Percentiles rank a stretch among this genome's conserved stretches.
Evolutionary conservation across 306 rosid species (phyloP).

Genomic region (Albizia julibrissin): DNA sequence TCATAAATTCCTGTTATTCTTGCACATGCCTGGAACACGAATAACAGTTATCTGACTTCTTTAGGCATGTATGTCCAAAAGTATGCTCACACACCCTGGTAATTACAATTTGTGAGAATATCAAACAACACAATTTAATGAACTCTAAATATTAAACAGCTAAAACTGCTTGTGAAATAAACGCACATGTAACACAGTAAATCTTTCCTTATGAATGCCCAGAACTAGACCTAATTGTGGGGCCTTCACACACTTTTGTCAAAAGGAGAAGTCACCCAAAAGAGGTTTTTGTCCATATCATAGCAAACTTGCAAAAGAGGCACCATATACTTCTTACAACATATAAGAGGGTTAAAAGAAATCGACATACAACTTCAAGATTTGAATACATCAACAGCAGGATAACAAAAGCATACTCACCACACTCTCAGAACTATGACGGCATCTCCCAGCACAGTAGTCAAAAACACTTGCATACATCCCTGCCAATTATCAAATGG

Average conservation of each 20-base stretch:
- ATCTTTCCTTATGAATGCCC: slow-evolving; percentile 10
- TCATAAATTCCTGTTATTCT: slow-evolving; percentile 17
- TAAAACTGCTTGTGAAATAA: slow-evolving; percentile 7
- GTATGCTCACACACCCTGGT: background rate
- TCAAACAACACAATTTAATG: background rate
- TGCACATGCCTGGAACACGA: slow-evolving; percentile 5
- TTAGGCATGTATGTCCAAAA: slow-evolving; percentile 2
- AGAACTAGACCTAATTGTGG: background rate
- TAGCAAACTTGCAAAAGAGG: slow-evolving; percentile 19
- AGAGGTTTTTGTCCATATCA: slow-evolving; percentile 5
- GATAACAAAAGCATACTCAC: slow-evolving; percentile 53
- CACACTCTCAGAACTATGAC: slow-evolving; percentile 97
- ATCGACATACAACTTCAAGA: slow-evolving; percentile 21
- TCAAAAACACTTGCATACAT: slow-evolving; percentile 75
- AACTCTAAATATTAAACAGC: slow-evolving; percentile 6
- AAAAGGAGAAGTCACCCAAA: slow-evolving; percentile 5
- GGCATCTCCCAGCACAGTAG: slow-evolving; percentile 90
- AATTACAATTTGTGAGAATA: slow-evolving; percentile 15
- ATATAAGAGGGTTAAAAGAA: slow-evolving; percentile 12
- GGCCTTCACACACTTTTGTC: slow-evolving; percentile 25
- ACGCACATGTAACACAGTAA: slow-evolving; percentile 9
- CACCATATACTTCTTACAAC: slow-evolving; percentile 23
- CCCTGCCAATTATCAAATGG: slow-evolving; percentile 52
- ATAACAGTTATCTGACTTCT: background rate
- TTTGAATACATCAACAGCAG: slow-evolving; percentile 15